A percentile compares a stretch with the other conserved stretches of the same genome.
phyloP scores from a whole-genome alignment of 139 green algal genomes.

The Parachlorella kessleri region DNA sequence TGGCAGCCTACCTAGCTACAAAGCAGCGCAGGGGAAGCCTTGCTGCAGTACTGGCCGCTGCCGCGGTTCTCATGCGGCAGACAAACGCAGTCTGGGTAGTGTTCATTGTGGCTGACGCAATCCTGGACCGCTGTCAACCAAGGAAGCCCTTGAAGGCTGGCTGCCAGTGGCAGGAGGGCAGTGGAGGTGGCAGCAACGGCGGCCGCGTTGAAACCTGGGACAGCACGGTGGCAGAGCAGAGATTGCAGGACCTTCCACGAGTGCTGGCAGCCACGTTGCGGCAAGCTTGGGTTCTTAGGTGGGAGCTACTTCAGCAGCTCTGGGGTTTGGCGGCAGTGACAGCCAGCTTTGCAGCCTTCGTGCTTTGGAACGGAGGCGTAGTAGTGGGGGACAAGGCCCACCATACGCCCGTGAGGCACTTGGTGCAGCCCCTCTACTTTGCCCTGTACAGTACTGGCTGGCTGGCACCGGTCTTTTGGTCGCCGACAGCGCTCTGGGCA shows the following conservation, averaged over 20 bases:
- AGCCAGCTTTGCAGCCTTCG: conserved; percentile 86
- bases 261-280: background rate
- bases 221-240: background rate
- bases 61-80: conserved; percentile 79
- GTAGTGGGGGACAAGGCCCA: conserved; percentile 81
- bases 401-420: conserved; percentile 72
- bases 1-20: conserved; percentile 52
- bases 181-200: background rate
- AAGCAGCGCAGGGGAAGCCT: conserved; percentile 5
- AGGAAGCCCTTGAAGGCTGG: background rate
- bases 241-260: background rate
- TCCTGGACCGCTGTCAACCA: conserved; percentile 5
- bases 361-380: conserved; percentile 83
- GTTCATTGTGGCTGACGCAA: conserved; percentile 51
- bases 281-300: conserved; percentile 4
- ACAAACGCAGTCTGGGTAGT: conserved; percentile 93
- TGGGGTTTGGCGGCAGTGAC: conserved; percentile 56
- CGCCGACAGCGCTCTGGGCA: background rate
- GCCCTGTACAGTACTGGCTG: conserved; percentile 50
- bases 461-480: conserved; percentile 42
- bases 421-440: conserved; percentile 86
- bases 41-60: conserved; percentile 39
- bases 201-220: too few relatives aligned
- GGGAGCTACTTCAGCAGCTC: conserved; percentile 35
- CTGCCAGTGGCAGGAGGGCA: background rate